phyloP scores from a whole-genome alignment of 2,329 filamentous ascomycete genomes.

The Aschersonia sp. region DNA sequence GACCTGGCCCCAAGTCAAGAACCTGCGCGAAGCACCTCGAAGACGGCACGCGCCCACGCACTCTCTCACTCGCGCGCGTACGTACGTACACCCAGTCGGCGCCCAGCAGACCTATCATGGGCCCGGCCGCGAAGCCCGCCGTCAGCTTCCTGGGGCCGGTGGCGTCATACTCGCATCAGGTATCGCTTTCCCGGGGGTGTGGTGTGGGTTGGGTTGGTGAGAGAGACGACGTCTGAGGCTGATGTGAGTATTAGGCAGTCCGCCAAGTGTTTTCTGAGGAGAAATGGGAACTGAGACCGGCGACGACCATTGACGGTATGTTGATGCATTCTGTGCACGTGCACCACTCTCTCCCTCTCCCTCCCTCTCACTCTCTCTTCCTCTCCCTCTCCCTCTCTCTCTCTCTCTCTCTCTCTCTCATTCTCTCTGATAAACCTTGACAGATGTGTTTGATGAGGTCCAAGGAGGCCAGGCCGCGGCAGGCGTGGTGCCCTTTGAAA shows the following conservation, averaged over 20 bases:
- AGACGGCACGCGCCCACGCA: too few relatives aligned
- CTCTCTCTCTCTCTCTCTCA: neutral
- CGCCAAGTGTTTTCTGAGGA: slow-evolving; percentile 31
- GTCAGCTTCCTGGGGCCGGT: slow-evolving; percentile 35
- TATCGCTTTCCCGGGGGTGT: slow-evolving; percentile 11
- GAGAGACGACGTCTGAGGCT: neutral
- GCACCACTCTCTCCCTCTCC: neutral
- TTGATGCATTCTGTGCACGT: slow-evolving; percentile 1
- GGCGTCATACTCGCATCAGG: slow-evolving; percentile 37
- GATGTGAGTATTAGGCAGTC: slow-evolving; percentile 21
- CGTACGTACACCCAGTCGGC: too few relatives aligned
- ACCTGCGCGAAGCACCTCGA: too few relatives aligned
- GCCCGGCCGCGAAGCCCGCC: slow-evolving; percentile 17
- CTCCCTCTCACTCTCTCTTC: neutral
- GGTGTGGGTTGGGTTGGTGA: slow-evolving; percentile 5
- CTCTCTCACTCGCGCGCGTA: too few relatives aligned
- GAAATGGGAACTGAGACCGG: slow-evolving; percentile 33
- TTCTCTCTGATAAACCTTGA: neutral
- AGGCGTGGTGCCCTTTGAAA: slow-evolving; percentile 89
- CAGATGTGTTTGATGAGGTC: slow-evolving; percentile 69
- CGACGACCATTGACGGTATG: slow-evolving; percentile 34
- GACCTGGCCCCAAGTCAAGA: too few relatives aligned
- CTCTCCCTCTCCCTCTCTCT: neutral
- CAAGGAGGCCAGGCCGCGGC: slow-evolving; percentile 49
- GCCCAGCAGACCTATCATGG: neutral